Evolutionary conservation across 2,329 filamentous ascomycete species (phyloP).

Genomic region (Trichothecium roseum): DNA sequence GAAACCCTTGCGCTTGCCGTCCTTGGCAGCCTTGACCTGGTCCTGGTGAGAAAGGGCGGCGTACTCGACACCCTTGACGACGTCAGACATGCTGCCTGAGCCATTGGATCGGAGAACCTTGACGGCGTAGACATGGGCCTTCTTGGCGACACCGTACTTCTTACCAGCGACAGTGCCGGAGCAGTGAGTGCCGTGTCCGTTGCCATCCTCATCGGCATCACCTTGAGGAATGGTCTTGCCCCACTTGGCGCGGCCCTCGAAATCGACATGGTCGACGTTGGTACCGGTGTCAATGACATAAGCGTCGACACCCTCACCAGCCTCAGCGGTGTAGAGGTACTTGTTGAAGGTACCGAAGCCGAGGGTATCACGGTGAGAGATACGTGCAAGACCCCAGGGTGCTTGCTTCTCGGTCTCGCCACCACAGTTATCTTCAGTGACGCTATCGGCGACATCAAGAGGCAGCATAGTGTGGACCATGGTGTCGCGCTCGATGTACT

Average conservation of each 20-base stretch:
- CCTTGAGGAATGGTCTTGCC: slow-evolving; percentile 87
- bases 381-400: slow-evolving; percentile 97
- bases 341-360: slow-evolving; percentile 95
- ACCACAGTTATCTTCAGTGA: slow-evolving; percentile 31
- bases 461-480: slow-evolving; percentile 72
- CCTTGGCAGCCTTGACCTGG: slow-evolving; percentile 69
- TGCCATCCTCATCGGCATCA: slow-evolving; percentile 86
- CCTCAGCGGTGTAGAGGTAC: slow-evolving; percentile 83
- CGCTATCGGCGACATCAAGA: slow-evolving; percentile 26
- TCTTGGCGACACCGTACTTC: slow-evolving; percentile 99
- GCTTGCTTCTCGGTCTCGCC: slow-evolving; percentile 74
- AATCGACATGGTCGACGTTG: slow-evolving; percentile 90
- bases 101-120: slow-evolving; percentile 98
- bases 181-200: slow-evolving; percentile 98
- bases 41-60: slow-evolving; percentile 72
- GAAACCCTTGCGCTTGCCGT: slow-evolving; percentile 88
- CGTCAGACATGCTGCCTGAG: slow-evolving; percentile 96
- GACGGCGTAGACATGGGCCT: slow-evolving; percentile 91
- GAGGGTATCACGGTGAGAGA: slow-evolving; percentile 84
- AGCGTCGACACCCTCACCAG: slow-evolving; percentile 94
- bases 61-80: slow-evolving; percentile 96
- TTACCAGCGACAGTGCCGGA: slow-evolving; percentile 95
- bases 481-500: slow-evolving; percentile 91
- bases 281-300: slow-evolving; percentile 98
- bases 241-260: slow-evolving; percentile 91